phyloP scores from a whole-genome alignment of 192 early-diverging fungal genomes.

The Umbelopsis vinacea region DNA sequence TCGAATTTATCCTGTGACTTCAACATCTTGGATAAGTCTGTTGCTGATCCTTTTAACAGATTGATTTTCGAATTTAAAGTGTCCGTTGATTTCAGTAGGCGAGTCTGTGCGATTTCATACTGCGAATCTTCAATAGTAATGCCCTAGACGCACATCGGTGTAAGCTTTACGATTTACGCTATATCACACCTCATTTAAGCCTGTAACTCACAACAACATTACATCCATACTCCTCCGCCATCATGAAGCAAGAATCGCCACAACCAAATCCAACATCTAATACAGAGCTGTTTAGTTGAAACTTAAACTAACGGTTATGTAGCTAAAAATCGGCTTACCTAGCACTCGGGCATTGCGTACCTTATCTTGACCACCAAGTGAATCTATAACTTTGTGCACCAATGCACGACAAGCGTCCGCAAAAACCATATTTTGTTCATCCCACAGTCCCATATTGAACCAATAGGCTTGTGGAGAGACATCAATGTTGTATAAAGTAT shows the following conservation, averaged over 20 bases:
- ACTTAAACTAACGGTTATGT: neutral
- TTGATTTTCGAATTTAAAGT: neutral
- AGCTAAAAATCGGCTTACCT: conserved; percentile 11
- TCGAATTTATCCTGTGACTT: conserved; percentile 22
- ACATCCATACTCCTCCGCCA: conserved; percentile 31
- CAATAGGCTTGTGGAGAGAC: conserved; percentile 43
- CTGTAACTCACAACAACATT: conserved; percentile 29
- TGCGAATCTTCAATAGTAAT: conserved; percentile 22
- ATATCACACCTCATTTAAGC: no score
- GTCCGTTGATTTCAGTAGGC: neutral
- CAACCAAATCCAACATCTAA: conserved; percentile 61
- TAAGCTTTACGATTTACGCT: no score
- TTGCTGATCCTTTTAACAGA: conserved; percentile 32
- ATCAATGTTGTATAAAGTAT: conserved; percentile 47
- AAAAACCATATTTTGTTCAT: conserved; percentile 30
- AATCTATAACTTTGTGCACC: conserved; percentile 38
- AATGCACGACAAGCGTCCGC: conserved; percentile 49
- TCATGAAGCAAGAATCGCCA: conserved; percentile 55
- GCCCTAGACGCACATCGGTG: neutral
- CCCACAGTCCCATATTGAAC: conserved; percentile 58
- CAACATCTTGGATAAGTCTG: neutral
- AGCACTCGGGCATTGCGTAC: neutral
- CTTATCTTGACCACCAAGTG: conserved; percentile 15
- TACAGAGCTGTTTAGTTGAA: neutral
- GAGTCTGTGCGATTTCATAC: neutral